These are phyloP conservation scores for Zygnema cylindricum DNA, from an alignment of 139 green algal species.

Conservation along the genomic window DNA sequence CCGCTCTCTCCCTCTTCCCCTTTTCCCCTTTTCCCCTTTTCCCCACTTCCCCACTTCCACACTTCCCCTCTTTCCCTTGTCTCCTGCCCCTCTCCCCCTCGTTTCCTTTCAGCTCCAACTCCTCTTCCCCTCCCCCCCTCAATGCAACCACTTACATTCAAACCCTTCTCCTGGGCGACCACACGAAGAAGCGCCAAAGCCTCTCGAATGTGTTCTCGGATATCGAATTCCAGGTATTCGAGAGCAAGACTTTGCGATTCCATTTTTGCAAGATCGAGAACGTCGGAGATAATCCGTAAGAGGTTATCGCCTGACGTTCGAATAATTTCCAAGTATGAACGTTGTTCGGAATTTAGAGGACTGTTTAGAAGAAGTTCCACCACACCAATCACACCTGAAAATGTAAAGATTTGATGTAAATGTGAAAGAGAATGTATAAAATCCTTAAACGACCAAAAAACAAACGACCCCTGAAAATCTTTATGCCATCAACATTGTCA, in stretches of 20 bases:
- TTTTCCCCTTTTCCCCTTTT: no score
- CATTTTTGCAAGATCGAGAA: constrained; percentile 53
- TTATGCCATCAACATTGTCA: neutral
- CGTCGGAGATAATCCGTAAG: constrained; percentile 40
- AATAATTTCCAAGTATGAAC: constrained; percentile 52
- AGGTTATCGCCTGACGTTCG: constrained; percentile 49
- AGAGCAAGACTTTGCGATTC: constrained; percentile 41
- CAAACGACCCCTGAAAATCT: no score
- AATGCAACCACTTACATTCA: no score
- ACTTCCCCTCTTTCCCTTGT: no score
- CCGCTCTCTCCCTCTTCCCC: no score
- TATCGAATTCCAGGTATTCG: constrained; percentile 27
- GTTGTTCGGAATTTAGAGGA: constrained; percentile 70
- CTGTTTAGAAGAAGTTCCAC: constrained; percentile 69
- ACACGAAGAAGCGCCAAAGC: constrained; percentile 44
- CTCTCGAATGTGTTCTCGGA: constrained; percentile 10
- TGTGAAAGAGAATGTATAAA: no score
- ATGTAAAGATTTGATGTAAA: no score
- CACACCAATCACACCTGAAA: constrained; percentile 69
- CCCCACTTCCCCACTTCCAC: no score
- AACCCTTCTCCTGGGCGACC: constrained; percentile 43
- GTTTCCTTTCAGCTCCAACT: no score
- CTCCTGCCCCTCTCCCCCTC: no score
- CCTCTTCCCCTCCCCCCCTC: no score
- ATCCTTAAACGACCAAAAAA: no score